phyloP scores from a whole-genome alignment of 805 yeast genomes.

The Pichia scutulata region DNA sequence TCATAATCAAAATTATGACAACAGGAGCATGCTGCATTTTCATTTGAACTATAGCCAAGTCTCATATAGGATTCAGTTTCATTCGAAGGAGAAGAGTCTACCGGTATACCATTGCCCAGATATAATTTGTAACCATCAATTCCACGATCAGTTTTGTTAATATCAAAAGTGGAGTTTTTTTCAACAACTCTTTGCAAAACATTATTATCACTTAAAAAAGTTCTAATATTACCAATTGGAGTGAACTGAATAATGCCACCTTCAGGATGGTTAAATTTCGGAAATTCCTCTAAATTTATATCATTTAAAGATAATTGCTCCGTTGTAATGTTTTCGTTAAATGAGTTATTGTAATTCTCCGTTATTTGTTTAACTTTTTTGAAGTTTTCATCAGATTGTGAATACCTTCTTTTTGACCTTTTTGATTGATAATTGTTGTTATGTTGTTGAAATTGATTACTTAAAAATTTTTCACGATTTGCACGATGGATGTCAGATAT shows the following conservation, averaged over 20 bases:
- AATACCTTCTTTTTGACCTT: conserved; percentile 30
- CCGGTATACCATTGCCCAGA: conserved; percentile 19
- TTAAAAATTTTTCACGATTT: conserved; percentile 13
- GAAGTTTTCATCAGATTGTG: conserved; percentile 25
- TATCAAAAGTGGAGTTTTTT: conserved; percentile 31
- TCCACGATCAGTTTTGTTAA: conserved; percentile 25
- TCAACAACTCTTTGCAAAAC: conserved; percentile 42
- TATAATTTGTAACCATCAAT: conserved; percentile 31
- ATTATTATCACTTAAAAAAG: conserved; percentile 35
- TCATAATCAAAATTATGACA: conserved; percentile 14
- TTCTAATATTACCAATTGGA: conserved; percentile 54
- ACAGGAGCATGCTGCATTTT: conserved; percentile 11
- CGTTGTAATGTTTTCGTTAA: conserved; percentile 12
- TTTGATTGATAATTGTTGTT: background rate
- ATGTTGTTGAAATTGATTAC: conserved; percentile 9
- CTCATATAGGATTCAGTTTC: conserved; percentile 30
- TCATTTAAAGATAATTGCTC: conserved; percentile 21
- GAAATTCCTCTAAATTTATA: conserved; percentile 38
- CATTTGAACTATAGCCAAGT: conserved; percentile 21
- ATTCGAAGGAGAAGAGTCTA: conserved; percentile 24
- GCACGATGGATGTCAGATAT: conserved; percentile 9
- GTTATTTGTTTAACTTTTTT: conserved; percentile 25
- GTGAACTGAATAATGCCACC: conserved; percentile 57
- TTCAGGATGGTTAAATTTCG: conserved; percentile 51
- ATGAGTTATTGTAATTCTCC: conserved; percentile 17